Evolutionary conservation across 371 early-diverging fungal species (phyloP).

Genomic region (Mucor racemosus): DNA sequence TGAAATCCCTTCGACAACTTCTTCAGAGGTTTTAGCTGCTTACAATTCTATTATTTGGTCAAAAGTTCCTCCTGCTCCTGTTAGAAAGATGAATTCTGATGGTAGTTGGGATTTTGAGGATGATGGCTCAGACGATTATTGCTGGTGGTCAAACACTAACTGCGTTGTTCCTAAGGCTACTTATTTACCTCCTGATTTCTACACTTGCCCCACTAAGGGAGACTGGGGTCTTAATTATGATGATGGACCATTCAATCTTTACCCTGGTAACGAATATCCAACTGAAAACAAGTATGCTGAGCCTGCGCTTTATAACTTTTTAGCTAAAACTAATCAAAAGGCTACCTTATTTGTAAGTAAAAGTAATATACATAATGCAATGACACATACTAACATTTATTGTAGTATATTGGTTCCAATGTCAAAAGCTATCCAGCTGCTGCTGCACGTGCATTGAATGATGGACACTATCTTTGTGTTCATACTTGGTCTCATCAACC

Average conservation of each 20-base stretch:
- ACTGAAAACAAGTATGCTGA: constrained; percentile 36
- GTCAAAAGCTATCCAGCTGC: constrained; percentile 47
- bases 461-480: constrained; percentile 49
- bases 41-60: constrained; percentile 44
- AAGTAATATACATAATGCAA: no score
- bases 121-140: constrained; percentile 28
- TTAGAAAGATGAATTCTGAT: constrained; percentile 21
- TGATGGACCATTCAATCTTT: constrained; percentile 39
- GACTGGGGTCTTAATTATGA: constrained; percentile 40
- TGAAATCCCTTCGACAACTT: constrained; percentile 29
- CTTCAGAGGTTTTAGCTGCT: constrained; percentile 39
- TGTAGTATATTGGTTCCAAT: constrained; percentile 49
- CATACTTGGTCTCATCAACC: constrained; percentile 66
- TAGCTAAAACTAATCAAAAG: constrained; percentile 31
- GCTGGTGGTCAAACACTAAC: constrained; percentile 37
- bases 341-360: constrained; percentile 32
- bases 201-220: constrained; percentile 21
- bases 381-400: no score
- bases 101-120: constrained; percentile 18
- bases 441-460: constrained; percentile 43
- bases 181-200: constrained; percentile 28
- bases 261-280: constrained; percentile 11
- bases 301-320: constrained; percentile 3
- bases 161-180: constrained; percentile 30
- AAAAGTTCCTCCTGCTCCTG: constrained; percentile 41